Evolutionary conservation across 2,329 filamentous ascomycete genomes (phyloP).

Genomic region (Hymenotorrendiella dingleyae): DNA sequence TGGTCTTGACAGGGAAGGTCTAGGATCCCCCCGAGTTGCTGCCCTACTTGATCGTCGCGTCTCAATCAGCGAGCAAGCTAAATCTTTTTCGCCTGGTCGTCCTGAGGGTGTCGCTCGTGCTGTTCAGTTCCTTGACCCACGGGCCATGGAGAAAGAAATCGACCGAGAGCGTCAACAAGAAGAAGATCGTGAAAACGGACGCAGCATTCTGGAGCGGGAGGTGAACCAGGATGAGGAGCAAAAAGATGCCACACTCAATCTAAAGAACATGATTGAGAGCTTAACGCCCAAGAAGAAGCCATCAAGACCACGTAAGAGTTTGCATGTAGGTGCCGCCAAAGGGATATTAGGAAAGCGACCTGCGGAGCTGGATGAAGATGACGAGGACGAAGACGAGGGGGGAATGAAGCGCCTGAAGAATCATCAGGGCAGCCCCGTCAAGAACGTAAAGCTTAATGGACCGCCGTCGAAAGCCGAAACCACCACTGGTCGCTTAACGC

Average conservation of each 20-base stretch:
- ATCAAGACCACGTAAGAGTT: conserved; percentile 64
- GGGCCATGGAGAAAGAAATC: conserved; percentile 55
- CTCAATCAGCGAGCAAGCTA: conserved; percentile 64
- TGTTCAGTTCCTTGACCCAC: conserved; percentile 62
- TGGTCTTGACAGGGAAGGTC: conserved; percentile 62
- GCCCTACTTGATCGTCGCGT: conserved; percentile 64
- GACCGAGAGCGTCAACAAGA: conserved; percentile 57
- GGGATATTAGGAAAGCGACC: conserved; percentile 72
- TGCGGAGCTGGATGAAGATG: conserved; percentile 59
- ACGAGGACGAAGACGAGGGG: conserved; percentile 54
- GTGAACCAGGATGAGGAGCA: conserved; percentile 45
- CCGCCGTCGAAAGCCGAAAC: conserved; percentile 63
- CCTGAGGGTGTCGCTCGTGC: conserved; percentile 33
- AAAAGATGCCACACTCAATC: conserved; percentile 57
- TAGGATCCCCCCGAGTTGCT: conserved; percentile 70
- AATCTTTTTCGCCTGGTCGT: conserved; percentile 53
- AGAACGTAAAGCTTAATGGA: conserved; percentile 64
- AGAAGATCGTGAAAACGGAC: conserved; percentile 53
- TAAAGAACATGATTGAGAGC: conserved; percentile 72
- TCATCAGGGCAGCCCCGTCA: conserved; percentile 70
- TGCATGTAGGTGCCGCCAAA: conserved; percentile 68
- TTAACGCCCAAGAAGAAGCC: conserved; percentile 69
- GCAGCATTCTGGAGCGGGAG: conserved; percentile 49
- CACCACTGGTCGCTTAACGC: conserved; percentile 52
- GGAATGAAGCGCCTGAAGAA: conserved; percentile 65